Percentiles rank a stretch among this genome's conserved stretches.
These are phyloP conservation scores for Monosporascus sp. DNA, from an alignment of 2,329 filamentous ascomycete species.

Conservation along the genomic window DNA sequence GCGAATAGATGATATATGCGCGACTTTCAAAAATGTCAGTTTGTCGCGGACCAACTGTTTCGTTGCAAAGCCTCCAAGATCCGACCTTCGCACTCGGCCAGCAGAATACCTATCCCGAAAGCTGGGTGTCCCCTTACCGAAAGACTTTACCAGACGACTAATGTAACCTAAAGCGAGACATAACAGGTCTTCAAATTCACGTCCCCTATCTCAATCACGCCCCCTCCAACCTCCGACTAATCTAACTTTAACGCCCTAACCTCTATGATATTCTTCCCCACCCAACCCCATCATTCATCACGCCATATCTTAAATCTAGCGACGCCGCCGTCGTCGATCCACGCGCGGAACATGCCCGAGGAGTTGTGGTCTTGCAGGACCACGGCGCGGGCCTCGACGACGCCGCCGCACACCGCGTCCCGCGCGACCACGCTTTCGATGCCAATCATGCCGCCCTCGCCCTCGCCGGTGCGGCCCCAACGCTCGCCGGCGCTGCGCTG, in stretches of 20 bases:
- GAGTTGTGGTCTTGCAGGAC: slow-evolving; percentile 79
- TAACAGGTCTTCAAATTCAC: background rate
- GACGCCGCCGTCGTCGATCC: slow-evolving; percentile 58
- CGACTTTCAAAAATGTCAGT: no score
- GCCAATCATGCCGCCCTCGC: slow-evolving; percentile 81
- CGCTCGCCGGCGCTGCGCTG: slow-evolving; percentile 68
- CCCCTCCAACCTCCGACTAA: background rate
- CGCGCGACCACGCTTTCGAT: slow-evolving; percentile 56
- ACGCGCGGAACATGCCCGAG: slow-evolving; percentile 82
- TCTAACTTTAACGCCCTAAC: background rate
- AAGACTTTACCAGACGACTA: no score
- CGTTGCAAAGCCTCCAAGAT: no score
- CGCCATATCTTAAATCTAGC: slow-evolving; percentile 55
- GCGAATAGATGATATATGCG: no score
- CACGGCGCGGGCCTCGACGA: slow-evolving; percentile 38
- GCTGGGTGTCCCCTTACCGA: no score
- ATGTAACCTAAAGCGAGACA: background rate
- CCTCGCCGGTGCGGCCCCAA: slow-evolving; percentile 71
- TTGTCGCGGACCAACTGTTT: no score
- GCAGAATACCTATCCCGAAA: no score
- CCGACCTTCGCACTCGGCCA: no score
- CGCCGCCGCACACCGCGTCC: slow-evolving; percentile 35
- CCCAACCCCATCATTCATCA: slow-evolving; percentile 1
- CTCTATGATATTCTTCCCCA: background rate
- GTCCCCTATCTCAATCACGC: background rate